Evolutionary conservation across 306 rosid species (phyloP).

Genomic region (Fagus sylvatica): DNA sequence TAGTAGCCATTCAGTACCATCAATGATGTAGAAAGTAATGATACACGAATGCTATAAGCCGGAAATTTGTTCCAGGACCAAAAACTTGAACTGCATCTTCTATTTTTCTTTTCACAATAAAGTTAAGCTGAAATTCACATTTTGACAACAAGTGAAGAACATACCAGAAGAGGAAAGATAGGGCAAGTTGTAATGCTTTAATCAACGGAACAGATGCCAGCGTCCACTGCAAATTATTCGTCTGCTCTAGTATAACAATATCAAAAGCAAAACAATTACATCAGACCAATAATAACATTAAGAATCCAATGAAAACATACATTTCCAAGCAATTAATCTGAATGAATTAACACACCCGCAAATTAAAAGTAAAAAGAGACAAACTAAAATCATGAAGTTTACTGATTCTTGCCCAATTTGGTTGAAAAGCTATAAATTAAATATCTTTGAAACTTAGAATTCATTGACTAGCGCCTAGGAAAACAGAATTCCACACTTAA

Average conservation of each 20-base stretch:
- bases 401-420: not conserved
- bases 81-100: not conserved
- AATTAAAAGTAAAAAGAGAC: not conserved
- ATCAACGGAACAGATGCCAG: constrained; percentile 77
- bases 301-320: constrained; percentile 13
- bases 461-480: not conserved
- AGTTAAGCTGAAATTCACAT: not conserved
- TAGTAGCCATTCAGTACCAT: not conserved
- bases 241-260: constrained; percentile 60
- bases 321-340: not conserved
- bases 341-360: not conserved
- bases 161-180: constrained; percentile 90
- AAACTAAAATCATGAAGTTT: not conserved
- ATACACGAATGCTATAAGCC: not conserved
- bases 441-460: not conserved
- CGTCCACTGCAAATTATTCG: constrained; percentile 85
- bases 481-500: not conserved
- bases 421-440: not conserved
- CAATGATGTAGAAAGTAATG: not conserved
- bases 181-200: constrained; percentile 80
- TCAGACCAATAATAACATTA: constrained; percentile 11
- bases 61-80: not conserved
- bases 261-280: constrained; percentile 23
- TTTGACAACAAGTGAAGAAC: constrained; percentile 6
- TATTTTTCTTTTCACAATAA: not conserved